Base-by-base conservation (phyloP, 2,329 filamentous ascomycete species). In the Cucurbitaria berberidis region DNA sequence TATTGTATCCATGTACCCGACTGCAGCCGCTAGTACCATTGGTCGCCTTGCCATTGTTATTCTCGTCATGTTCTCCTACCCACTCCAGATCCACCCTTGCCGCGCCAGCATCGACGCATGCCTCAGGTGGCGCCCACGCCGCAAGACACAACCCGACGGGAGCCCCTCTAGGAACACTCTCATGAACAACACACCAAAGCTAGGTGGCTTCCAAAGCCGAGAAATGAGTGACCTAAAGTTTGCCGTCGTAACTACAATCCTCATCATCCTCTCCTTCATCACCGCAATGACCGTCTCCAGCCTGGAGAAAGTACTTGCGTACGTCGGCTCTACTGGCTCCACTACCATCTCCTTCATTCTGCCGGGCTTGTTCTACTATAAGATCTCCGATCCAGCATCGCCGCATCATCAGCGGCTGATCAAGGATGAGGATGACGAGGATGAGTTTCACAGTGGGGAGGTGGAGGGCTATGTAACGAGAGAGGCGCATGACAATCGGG, bases 341-440 rank as follows among this genome's bases (percentile, higher is more conserved):
- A 99, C 95, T 0, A 91, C 91, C 56, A 99, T 99, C 67, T 96
- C 91, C 57, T 99, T 99, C 73, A 98, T 99, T 61, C 82, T 99
- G 0, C 95, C 95, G 0, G 95, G 95, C 0, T 78, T 99, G 3
- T 99, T 99, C 75, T 99, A 98, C 76, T 99, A 98, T 79, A 98
- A 98, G 77, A 98, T 99, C 55, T 96, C 91, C 11, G 87, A 91
- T 21, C 95, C 95, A 0, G 89, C 96, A 49, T 93, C 90, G 39
- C 84, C 88, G 24, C 86, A 93, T 58, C 92, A 97, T 66, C 93
- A 96, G 72, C 86, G 89, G 13, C 80, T 98, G 9, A 80, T 91
- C 58, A 98, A 98, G 74, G 92, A 95, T 68, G 91, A 97, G 62
- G 95, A 98, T 65, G 90, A 93, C 59, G 86, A 87, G n/a, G 81